Conservation (phyloP, 2,329 filamentous ascomycete genomes). For the Endoconidiophora laricicola region DNA sequence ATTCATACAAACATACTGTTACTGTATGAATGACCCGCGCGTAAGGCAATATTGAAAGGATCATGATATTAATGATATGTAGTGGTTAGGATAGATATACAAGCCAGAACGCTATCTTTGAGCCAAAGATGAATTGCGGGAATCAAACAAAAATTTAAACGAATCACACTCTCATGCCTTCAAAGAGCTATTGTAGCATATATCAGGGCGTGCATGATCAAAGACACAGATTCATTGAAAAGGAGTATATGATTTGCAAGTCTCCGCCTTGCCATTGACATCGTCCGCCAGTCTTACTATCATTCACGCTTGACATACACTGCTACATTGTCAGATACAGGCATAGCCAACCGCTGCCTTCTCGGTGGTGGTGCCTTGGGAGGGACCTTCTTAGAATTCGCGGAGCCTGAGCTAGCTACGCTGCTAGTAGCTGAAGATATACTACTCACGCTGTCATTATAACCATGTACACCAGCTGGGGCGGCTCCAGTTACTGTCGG, state of each 20-base stretch:
- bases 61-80: no score
- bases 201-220: not conserved
- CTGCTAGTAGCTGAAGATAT: not conserved
- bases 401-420: not conserved
- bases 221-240: not conserved
- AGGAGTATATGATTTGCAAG: no score
- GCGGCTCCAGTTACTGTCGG: no score
- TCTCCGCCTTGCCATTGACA: no score
- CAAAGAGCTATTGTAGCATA: not conserved
- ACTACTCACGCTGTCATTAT: not conserved
- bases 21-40: no score
- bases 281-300: not conserved
- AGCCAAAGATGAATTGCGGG: no score
- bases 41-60: no score
- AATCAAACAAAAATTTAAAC: no score
- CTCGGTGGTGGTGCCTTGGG: constrained; percentile 31
- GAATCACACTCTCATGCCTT: no score
- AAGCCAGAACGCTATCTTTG: no score
- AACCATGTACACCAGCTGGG: not conserved
- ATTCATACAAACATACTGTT: no score
- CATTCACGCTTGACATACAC: not conserved
- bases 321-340: not conserved
- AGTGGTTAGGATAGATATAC: no score
- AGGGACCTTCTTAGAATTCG: constrained; percentile 23
- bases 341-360: constrained; percentile 23